phyloP scores from a whole-genome alignment of 2,329 filamentous ascomycete genomes.

The Aspergillus transmontanensis region DNA sequence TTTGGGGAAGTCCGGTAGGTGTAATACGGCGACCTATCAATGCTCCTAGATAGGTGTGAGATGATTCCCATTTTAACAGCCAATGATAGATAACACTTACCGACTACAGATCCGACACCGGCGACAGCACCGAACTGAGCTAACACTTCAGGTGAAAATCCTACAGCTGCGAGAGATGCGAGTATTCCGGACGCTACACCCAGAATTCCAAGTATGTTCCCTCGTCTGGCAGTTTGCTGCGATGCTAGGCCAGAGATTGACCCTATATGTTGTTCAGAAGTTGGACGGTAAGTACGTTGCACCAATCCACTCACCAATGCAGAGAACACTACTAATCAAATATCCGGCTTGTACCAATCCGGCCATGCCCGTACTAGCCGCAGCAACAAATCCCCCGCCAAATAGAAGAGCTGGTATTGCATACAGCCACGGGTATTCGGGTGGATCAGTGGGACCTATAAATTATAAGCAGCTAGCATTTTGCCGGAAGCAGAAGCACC shows the following conservation, averaged over 20 bases:
- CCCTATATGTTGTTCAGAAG: constrained; percentile 21
- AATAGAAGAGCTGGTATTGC: constrained; percentile 76
- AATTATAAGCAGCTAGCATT: constrained; percentile 24
- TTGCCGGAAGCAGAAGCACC: constrained; percentile 26
- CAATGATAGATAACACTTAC: constrained; percentile 32
- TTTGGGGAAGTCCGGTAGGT: constrained; percentile 84
- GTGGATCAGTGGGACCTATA: constrained; percentile 74
- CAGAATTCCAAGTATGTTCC: constrained; percentile 83
- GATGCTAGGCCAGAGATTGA: constrained; percentile 81
- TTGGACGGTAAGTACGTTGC: neutral
- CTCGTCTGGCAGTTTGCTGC: constrained; percentile 78
- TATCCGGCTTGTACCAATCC: constrained; percentile 87
- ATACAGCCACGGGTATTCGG: constrained; percentile 87
- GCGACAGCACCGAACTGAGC: constrained; percentile 79
- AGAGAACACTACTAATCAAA: constrained; percentile 79
- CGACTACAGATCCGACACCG: constrained; percentile 67
- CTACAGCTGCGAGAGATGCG: constrained; percentile 78
- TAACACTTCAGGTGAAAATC: constrained; percentile 76
- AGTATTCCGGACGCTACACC: constrained; percentile 82
- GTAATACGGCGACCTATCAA: constrained; percentile 85
- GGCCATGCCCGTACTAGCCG: constrained; percentile 77
- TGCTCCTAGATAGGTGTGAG: constrained; percentile 53
- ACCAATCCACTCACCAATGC: constrained; percentile 60
- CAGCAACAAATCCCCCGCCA: constrained; percentile 77
- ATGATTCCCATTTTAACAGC: neutral